Evolutionary conservation across 768 basidiomycete genomes (phyloP), one percentile per base, ranked within the genome.

Genomic region (Hericium alpestre): DNA sequence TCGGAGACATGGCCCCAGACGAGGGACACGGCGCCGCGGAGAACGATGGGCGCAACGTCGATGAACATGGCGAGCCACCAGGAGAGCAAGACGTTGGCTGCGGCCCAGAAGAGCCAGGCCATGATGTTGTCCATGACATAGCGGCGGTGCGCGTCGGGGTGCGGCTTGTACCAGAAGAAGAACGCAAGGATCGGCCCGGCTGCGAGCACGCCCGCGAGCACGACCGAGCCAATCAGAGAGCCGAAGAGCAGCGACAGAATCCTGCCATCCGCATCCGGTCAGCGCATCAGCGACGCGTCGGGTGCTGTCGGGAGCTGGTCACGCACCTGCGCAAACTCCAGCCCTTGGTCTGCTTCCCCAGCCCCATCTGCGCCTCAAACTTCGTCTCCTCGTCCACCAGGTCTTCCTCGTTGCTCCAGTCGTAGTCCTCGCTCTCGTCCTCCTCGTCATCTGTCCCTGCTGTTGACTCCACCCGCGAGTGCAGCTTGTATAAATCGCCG

Each of bases 61-160:
- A 89, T 72, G 58, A 85, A 70, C 71, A 87, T 72, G 18, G 84
- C 89, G 38, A 91, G 80, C 59, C 76, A 84, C 88, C 88, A 91
- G 2, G 87, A 89, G 53, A 89, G 76, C 57, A 87, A 72, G 53
- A 90, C 72, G 67, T 91, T 90, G 40, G 84, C 78, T 4, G 87
- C 89, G 7, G 80, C 81, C 87, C 88, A 91, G 69, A 87, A 87
- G 2, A 90, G 73, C 88, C 88, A 91, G 3, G 86, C 84, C 66
- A 85, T 74, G 48, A 86, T 67, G 66, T 85, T 90, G 59, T 83
- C 77, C 55, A 77, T 77, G 59, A 88, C 76, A 59, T 77, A 86
- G 27, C 72, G 74, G 15, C 86, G 78, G 60, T 81, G 71, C 8
- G 75, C 73, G 16, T 78, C 78, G 7, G 76, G 79, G 55, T 86